phyloP scores from a whole-genome alignment of 768 basidiomycete genomes.

The Leccinum pellstonianum region DNA sequence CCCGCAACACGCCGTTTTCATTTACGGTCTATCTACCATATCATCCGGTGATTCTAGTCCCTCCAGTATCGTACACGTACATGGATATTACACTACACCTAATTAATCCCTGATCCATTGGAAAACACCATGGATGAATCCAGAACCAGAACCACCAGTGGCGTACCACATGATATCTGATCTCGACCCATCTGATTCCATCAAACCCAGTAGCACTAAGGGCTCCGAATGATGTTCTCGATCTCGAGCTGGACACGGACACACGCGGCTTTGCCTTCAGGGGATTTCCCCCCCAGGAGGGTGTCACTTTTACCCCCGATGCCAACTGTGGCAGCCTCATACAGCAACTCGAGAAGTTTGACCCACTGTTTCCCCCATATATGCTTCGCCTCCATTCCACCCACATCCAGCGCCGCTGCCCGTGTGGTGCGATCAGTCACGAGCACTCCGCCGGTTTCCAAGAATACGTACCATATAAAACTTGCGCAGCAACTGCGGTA shows the following conservation, averaged over 20 bases:
- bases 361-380: constrained; percentile 81
- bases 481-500: constrained; percentile 59
- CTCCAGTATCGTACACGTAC: constrained; percentile 16
- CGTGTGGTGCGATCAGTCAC: constrained; percentile 30
- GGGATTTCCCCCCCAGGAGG: constrained; percentile 56
- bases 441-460: neutral
- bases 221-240: constrained; percentile 53
- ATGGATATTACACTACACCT: constrained; percentile 14
- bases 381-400: constrained; percentile 56
- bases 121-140: constrained; percentile 1
- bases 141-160: constrained; percentile 11
- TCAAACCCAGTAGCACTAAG: constrained; percentile 17
- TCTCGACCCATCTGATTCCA: neutral
- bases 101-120: constrained; percentile 4
- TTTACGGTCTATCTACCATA: constrained; percentile 16
- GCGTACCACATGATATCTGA: constrained; percentile 14
- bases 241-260: constrained; percentile 63
- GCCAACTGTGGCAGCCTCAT: constrained; percentile 60
- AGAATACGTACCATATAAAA: constrained; percentile 56
- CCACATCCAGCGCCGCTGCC: constrained; percentile 68
- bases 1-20: constrained; percentile 30
- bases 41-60: constrained; percentile 7
- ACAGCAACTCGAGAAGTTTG: constrained; percentile 65
- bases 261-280: constrained; percentile 63
- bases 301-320: constrained; percentile 36